Conservation (phyloP, 352 stramenopile genomes). For the Pythium utonaiense region DNA sequence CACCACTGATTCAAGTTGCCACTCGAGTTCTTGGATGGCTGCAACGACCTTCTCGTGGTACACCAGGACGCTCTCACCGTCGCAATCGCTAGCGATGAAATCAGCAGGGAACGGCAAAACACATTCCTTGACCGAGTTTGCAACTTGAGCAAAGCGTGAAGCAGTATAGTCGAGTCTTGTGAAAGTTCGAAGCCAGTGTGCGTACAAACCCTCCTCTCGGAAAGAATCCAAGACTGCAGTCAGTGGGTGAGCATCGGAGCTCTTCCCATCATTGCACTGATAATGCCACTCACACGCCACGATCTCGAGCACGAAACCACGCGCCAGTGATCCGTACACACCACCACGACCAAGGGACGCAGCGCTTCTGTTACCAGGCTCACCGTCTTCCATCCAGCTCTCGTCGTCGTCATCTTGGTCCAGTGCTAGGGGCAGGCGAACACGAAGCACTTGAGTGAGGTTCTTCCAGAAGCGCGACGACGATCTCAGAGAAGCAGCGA, state of each 20-base stretch:
- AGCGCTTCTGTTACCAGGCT: not conserved
- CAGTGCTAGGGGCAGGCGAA: constrained; percentile 44
- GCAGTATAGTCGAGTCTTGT: constrained; percentile 51
- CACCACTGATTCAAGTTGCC: constrained; percentile 13
- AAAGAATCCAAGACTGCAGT: constrained; percentile 53
- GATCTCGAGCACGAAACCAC: constrained; percentile 59
- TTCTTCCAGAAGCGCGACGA: constrained; percentile 53
- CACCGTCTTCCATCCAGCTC: constrained; percentile 18
- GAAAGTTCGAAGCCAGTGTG: constrained; percentile 66
- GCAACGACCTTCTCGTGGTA: constrained; percentile 21
- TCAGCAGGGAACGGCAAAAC: constrained; percentile 6
- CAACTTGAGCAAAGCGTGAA: constrained; percentile 25
- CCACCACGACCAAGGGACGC: constrained; percentile 51
- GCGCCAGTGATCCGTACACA: constrained; percentile 51
- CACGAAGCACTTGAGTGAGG: constrained; percentile 49
- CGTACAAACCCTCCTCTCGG: constrained; percentile 55
- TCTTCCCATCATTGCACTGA: constrained; percentile 18
- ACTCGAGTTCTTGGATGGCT: constrained; percentile 9
- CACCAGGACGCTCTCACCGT: constrained; percentile 19
- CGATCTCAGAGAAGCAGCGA: constrained; percentile 36
- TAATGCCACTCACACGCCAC: constrained; percentile 64
- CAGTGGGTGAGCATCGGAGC: constrained; percentile 35
- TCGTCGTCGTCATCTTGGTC: constrained; percentile 31
- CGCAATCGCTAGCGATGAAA: constrained; percentile 1
- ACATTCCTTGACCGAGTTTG: constrained; percentile 21